A percentile compares a stretch with the other conserved stretches of the same genome.
Evolutionary conservation across 2,329 filamentous ascomycete species (phyloP).

Genomic region (Didymella sp.): DNA sequence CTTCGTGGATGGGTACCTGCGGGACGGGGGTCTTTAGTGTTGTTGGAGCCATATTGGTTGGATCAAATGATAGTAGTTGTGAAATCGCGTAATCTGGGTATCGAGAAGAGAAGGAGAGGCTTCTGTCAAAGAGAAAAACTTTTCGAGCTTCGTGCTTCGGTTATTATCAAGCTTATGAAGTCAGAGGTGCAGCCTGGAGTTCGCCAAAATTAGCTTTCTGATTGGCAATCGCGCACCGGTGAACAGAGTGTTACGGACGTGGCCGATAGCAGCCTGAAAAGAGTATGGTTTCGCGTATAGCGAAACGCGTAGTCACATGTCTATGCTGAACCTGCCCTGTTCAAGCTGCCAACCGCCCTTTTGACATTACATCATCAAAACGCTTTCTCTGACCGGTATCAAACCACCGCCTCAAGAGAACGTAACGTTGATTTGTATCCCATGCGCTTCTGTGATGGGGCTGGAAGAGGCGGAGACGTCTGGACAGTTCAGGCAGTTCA

Average conservation of each 20-base stretch:
- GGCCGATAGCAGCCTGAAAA: constrained; percentile 3
- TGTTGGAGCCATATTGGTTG: background rate
- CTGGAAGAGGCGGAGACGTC: background rate
- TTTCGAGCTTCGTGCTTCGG: background rate
- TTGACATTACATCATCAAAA: background rate
- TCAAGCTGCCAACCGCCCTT: constrained; percentile 1
- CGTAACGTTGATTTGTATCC: background rate
- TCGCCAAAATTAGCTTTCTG: background rate
- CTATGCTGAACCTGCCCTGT: background rate
- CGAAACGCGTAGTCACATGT: constrained; percentile 18
- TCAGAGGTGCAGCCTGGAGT: no score
- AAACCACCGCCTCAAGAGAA: background rate
- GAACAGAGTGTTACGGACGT: constrained; percentile 1
- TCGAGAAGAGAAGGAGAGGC: background rate
- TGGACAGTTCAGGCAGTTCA: background rate
- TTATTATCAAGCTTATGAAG: background rate
- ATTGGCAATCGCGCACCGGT: constrained; percentile 3
- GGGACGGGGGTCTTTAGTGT: constrained; percentile 28
- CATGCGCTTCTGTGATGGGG: background rate
- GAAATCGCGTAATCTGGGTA: background rate
- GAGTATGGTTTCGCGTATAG: constrained; percentile 16
- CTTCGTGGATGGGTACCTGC: constrained; percentile 31
- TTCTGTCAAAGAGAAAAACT: background rate
- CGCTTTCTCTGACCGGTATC: background rate
- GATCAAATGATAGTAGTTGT: background rate